phyloP scores from a whole-genome alignment of 108 stramenopile species.

The Aurantiochytrium sp. region DNA sequence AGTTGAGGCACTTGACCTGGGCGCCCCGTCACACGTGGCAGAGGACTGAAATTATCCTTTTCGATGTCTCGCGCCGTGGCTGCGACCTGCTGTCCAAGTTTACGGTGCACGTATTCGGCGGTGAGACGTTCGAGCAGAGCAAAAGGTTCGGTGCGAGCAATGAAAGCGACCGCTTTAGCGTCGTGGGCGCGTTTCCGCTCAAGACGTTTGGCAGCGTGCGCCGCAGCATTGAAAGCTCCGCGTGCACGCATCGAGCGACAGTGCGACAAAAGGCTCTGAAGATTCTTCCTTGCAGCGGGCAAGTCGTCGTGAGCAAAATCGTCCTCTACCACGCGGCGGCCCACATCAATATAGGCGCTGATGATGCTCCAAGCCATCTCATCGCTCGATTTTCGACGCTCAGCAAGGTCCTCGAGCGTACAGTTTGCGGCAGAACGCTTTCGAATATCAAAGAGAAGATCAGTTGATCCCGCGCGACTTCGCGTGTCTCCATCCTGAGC shows the following conservation, averaged over 20 bases:
- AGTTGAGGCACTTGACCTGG: neutral
- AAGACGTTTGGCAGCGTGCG: neutral
- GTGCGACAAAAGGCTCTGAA: neutral
- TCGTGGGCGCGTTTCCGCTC: neutral
- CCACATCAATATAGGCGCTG: neutral
- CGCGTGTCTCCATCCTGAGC: neutral
- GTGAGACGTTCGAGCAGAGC: neutral
- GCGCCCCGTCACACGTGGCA: neutral
- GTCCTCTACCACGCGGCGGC: neutral
- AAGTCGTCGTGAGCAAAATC: neutral
- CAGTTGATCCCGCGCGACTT: neutral
- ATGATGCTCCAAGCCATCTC: neutral
- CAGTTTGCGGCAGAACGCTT: slow-evolving; percentile 9
- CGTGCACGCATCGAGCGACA: neutral
- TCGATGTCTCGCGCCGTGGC: neutral
- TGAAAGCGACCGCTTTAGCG: neutral
- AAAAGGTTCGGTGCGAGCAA: neutral
- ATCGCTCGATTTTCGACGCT: slow-evolving; percentile 8
- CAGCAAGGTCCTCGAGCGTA: neutral
- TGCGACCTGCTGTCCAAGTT: neutral
- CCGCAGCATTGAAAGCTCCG: neutral
- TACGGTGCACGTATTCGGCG: neutral
- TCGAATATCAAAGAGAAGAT: slow-evolving; percentile 3
- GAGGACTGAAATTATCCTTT: neutral
- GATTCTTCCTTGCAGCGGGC: neutral